These are phyloP conservation scores for Ammopiptanthus mongolicus DNA, from an alignment of 306 rosid genomes.

Conservation along the genomic window DNA sequence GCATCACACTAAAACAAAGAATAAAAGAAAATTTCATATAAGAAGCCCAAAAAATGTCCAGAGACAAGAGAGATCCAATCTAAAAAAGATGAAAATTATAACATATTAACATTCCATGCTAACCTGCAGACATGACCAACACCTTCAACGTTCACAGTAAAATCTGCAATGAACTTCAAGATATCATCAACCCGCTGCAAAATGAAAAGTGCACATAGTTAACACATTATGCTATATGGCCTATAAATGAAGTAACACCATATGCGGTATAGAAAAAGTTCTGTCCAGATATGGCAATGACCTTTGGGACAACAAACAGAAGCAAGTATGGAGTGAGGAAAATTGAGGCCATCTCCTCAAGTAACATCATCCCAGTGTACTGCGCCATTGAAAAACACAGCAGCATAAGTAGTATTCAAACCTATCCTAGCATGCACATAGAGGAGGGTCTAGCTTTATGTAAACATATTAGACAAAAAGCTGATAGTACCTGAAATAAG, in stretches of 20 bases:
- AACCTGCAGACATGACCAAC: conserved; percentile 99
- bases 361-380: conserved; percentile 95
- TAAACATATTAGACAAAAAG: not conserved
- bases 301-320: conserved; percentile 80
- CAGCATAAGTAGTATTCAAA: conserved; percentile 18
- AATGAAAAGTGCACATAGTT: conserved; percentile 13
- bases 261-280: not conserved
- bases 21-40: not conserved
- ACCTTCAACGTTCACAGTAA: conserved; percentile 79
- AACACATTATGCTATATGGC: not conserved
- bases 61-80: not conserved
- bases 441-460: not conserved
- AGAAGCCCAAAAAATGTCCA: not conserved
- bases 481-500: conserved; percentile 68
- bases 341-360: conserved; percentile 98
- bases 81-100: not conserved
- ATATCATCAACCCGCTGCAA: conserved; percentile 93
- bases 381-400: conserved; percentile 31
- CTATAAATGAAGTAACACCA: not conserved
- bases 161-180: conserved; percentile 75
- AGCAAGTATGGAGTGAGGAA: conserved; percentile 93
- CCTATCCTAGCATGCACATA: not conserved
- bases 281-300: conserved; percentile 20
- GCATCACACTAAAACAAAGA: not conserved
- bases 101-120: not conserved